Conservation (phyloP, 805 yeast species). For the Metschnikowia similis region DNA sequence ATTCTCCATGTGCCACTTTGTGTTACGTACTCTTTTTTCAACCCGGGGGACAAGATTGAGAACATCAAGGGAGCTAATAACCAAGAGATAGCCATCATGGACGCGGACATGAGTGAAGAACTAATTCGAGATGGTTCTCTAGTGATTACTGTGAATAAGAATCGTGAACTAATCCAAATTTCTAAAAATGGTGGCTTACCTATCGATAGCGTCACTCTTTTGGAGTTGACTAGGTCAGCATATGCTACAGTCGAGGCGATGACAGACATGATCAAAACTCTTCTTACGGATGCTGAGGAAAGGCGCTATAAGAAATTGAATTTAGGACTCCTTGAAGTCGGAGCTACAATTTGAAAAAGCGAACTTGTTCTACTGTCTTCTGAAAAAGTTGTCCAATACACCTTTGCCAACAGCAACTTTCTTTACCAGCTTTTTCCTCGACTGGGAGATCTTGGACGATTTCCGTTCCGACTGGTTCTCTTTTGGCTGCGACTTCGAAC, state of each 20-base stretch:
- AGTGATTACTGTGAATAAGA: conserved; percentile 83
- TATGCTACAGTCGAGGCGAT: conserved; percentile 55
- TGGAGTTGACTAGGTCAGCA: conserved; percentile 68
- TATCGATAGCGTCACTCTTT: conserved; percentile 63
- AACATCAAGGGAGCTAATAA: conserved; percentile 65
- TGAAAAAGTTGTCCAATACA: conserved; percentile 66
- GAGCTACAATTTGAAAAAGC: conserved; percentile 25
- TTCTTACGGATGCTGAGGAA: conserved; percentile 52
- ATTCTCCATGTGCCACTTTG: conserved; percentile 87
- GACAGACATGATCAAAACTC: conserved; percentile 58
- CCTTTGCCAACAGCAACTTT: conserved; percentile 58
- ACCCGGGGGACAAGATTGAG: conserved; percentile 59
- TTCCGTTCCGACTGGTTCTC: conserved; percentile 16
- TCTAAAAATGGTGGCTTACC: conserved; percentile 88
- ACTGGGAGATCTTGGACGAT: conserved; percentile 18
- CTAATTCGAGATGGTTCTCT: conserved; percentile 68
- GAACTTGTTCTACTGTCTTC: conserved; percentile 26
- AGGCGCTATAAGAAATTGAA: conserved; percentile 37
- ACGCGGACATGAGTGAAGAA: conserved; percentile 78
- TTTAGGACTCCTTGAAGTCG: conserved; percentile 33
- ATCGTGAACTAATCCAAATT: conserved; percentile 86
- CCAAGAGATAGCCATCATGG: conserved; percentile 61
- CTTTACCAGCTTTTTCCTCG: conserved; percentile 24
- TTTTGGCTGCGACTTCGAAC: neutral
- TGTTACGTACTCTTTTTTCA: conserved; percentile 82